Evolutionary conservation across 2,329 filamentous ascomycete genomes (phyloP).

Genomic region (Ustilaginoidea virens): DNA sequence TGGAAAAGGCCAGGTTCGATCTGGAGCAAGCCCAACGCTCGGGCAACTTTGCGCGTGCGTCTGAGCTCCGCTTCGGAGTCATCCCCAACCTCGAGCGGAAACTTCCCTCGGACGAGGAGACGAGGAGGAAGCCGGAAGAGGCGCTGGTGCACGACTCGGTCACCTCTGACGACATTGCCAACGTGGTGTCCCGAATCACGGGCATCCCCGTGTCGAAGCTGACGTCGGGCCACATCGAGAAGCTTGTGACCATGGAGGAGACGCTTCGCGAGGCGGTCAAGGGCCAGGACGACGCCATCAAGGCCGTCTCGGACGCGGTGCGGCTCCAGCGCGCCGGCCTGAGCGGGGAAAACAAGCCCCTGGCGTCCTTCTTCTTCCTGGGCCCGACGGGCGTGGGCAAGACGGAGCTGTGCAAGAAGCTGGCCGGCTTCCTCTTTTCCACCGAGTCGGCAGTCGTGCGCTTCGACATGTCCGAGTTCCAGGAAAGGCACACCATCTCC

Average conservation of each 20-base stretch:
- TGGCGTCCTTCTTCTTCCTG: slow-evolving; percentile 95
- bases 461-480: slow-evolving; percentile 97
- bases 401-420: slow-evolving; percentile 92
- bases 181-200: slow-evolving; percentile 78
- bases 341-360: slow-evolving; percentile 77
- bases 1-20: slow-evolving; percentile 73
- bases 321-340: slow-evolving; percentile 86
- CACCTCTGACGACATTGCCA: slow-evolving; percentile 87
- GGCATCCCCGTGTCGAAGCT: slow-evolving; percentile 88
- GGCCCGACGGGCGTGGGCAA: slow-evolving; percentile 95
- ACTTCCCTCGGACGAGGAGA: slow-evolving; percentile 58
- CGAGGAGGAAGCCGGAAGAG: slow-evolving; percentile 21
- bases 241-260: slow-evolving; percentile 92
- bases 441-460: slow-evolving; percentile 81
- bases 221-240: slow-evolving; percentile 86
- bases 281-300: slow-evolving; percentile 87
- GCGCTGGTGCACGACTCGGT: slow-evolving; percentile 83
- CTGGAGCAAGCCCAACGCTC: slow-evolving; percentile 76
- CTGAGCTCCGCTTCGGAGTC: slow-evolving; percentile 73
- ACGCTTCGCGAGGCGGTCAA: slow-evolving; percentile 68
- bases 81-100: slow-evolving; percentile 72
- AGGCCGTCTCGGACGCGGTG: slow-evolving; percentile 82
- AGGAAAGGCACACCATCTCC: slow-evolving; percentile 92
- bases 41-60: slow-evolving; percentile 80
- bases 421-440: slow-evolving; percentile 84